phyloP scores from a whole-genome alignment of 768 basidiomycete genomes.

The Suillus paluster region DNA sequence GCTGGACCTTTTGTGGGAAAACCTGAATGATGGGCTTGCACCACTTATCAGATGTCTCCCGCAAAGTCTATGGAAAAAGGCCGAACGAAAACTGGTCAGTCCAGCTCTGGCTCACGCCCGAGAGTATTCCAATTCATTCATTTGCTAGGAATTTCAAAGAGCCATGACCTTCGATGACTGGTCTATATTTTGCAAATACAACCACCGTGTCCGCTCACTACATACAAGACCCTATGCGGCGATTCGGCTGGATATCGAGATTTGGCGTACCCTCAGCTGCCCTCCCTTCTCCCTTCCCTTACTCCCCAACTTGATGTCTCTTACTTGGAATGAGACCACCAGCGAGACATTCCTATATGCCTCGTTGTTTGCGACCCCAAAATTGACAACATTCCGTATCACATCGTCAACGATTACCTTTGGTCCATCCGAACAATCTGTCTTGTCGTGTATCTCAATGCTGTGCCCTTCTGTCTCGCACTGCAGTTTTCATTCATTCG shows the following conservation, averaged over 20 bases:
- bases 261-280: neutral
- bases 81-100: neutral
- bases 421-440: neutral
- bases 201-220: conserved; percentile 24
- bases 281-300: conserved; percentile 1
- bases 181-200: conserved; percentile 33
- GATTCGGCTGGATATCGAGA: neutral
- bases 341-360: neutral
- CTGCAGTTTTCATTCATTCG: rapidly evolving
- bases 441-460: neutral
- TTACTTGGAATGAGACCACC: neutral
- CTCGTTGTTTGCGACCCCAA: neutral
- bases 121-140: neutral
- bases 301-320: neutral
- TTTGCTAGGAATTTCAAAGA: neutral
- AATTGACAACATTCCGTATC: neutral
- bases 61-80: neutral
- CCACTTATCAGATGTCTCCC: conserved; percentile 12
- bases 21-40: neutral
- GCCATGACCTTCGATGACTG: conserved; percentile 21
- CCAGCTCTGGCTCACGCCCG: neutral
- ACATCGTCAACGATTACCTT: neutral
- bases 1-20: conserved; percentile 8
- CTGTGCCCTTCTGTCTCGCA: neutral
- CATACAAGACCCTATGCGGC: neutral